These are phyloP conservation scores for Elaeis oleifera DNA, from an alignment of 202 grass and related monocot species.

Conservation along the genomic window DNA sequence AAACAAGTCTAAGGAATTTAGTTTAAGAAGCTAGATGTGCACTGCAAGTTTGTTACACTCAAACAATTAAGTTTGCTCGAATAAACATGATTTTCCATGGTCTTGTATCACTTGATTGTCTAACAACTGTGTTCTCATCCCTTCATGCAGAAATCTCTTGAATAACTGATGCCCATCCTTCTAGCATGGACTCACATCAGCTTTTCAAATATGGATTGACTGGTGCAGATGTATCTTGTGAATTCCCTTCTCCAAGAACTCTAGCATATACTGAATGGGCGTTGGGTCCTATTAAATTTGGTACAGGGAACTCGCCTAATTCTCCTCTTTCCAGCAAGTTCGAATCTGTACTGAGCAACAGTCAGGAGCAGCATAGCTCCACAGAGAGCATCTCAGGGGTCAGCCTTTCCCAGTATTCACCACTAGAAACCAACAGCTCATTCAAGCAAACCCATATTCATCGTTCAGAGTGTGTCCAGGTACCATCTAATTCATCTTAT, in stretches of 20 bases:
- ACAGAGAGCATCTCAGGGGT: conserved; percentile 52
- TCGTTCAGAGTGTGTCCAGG: conserved; percentile 28
- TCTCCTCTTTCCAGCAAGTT: conserved; percentile 63
- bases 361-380: conserved; percentile 56
- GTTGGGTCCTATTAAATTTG: conserved; percentile 35
- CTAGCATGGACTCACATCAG: conserved; percentile 87
- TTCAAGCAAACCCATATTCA: conserved; percentile 34
- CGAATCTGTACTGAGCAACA: conserved; percentile 50
- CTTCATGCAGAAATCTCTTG: conserved; percentile 42
- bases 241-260: conserved; percentile 40
- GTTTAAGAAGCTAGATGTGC: too few relatives aligned
- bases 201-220: conserved; percentile 59
- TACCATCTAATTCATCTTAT: conserved; percentile 37
- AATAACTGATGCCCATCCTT: conserved; percentile 47
- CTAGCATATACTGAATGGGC: conserved; percentile 42
- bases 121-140: neutral
- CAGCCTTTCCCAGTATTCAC: conserved; percentile 38
- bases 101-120: too few relatives aligned
- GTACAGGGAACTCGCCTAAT: conserved; percentile 53
- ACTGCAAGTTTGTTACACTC: too few relatives aligned
- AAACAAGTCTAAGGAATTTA: too few relatives aligned
- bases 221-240: conserved; percentile 39
- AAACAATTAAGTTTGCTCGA: too few relatives aligned
- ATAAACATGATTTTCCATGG: too few relatives aligned
- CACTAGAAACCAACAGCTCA: conserved; percentile 59